These are phyloP conservation scores for Russula griseocarnosa DNA, from an alignment of 768 basidiomycete species.

Conservation along the genomic window DNA sequence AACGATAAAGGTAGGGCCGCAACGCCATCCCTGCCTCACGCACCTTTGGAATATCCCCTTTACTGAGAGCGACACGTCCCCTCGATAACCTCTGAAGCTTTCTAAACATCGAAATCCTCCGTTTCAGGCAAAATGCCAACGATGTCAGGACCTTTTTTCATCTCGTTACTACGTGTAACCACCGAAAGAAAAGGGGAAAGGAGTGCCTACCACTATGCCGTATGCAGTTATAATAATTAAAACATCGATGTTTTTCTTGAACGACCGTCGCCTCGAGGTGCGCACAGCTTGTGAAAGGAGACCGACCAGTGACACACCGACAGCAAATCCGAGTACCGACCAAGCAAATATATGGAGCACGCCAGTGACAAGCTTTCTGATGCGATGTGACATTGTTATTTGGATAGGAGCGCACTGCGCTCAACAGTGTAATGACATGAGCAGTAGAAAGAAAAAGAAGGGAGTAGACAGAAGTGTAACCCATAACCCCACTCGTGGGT, in stretches of 20 bases:
- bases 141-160: conserved; percentile 50
- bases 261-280: conserved; percentile 51
- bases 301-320: conserved; percentile 59
- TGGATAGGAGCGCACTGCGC: not conserved
- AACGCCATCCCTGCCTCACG: conserved; percentile 19
- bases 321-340: conserved; percentile 38
- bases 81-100: conserved; percentile 67
- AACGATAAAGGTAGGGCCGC: not conserved
- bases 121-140: conserved; percentile 59
- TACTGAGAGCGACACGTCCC: conserved; percentile 48
- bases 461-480: no score
- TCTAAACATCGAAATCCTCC: conserved; percentile 60
- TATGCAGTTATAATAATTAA: conserved; percentile 70
- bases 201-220: conserved; percentile 54
- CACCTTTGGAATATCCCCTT: conserved; percentile 60
- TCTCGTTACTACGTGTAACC: not conserved
- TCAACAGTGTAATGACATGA: not conserved
- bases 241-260: conserved; percentile 62
- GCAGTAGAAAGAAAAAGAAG: no score
- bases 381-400: conserved; percentile 14
- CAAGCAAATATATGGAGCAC: conserved; percentile 37
- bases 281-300: conserved; percentile 71
- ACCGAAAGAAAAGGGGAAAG: not conserved
- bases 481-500: conserved; percentile 10
- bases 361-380: conserved; percentile 18